Evolutionary conservation across 83 land plant genomes (phyloP).

Genomic region (Larix sibirica): DNA sequence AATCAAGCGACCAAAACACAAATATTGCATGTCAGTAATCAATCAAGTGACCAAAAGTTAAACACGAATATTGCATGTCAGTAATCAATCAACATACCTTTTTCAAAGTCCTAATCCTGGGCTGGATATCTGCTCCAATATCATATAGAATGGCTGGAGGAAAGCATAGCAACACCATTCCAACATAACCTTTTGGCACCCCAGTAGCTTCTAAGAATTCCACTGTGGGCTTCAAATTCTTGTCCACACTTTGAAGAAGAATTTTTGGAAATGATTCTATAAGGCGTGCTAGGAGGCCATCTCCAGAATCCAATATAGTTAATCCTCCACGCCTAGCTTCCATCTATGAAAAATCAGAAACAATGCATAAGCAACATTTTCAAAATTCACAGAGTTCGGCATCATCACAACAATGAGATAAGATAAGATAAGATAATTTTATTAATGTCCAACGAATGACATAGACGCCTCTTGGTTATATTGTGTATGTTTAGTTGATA

Average conservation of each 20-base stretch:
- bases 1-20: no score
- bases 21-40: background rate
- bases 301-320: conserved; percentile 43
- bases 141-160: conserved; percentile 70
- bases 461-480: no score
- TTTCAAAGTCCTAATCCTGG: conserved; percentile 46
- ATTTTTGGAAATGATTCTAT: conserved; percentile 79
- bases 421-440: background rate
- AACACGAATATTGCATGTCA: background rate
- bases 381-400: background rate
- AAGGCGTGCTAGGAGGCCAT: conserved; percentile 44
- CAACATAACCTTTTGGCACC: conserved; percentile 35
- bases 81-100: conserved; percentile 45
- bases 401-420: conserved; percentile 59
- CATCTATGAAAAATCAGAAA: conserved; percentile 44
- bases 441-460: background rate
- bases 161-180: conserved; percentile 51
- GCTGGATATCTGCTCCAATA: conserved; percentile 56
- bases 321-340: conserved; percentile 86
- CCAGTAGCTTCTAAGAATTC: conserved; percentile 57
- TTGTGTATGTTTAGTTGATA: background rate
- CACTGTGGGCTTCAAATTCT: conserved; percentile 41
- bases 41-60: background rate
- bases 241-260: conserved; percentile 41
- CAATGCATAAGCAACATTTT: conserved; percentile 10